Conservation (phyloP, 257 asterid species). For the Solanum appendiculatum region DNA sequence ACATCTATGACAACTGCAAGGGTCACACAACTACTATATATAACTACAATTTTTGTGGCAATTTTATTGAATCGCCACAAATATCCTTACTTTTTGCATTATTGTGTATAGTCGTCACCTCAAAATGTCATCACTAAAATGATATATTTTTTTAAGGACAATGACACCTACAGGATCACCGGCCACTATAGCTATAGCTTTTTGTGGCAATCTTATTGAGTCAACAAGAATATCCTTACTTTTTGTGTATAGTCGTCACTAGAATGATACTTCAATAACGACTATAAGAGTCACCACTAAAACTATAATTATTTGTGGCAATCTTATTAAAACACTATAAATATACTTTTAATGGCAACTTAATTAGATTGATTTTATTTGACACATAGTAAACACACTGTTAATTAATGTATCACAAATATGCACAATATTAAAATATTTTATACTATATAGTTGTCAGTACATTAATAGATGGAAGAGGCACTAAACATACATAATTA, state of each 20-base stretch:
- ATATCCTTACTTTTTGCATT: background rate
- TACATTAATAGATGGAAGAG: background rate
- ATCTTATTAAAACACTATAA: background rate
- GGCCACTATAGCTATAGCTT: background rate
- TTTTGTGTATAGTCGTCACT: background rate
- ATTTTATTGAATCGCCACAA: background rate
- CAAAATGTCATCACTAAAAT: background rate
- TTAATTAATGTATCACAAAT: background rate
- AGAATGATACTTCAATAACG: background rate
- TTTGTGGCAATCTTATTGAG: background rate
- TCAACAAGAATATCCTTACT: background rate
- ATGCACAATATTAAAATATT: background rate
- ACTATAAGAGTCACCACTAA: background rate
- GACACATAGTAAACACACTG: background rate
- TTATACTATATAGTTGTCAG: background rate
- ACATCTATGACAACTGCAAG: no score
- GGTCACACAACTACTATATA: no score
- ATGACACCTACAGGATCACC: background rate
- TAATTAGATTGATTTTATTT: background rate
- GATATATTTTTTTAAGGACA: background rate
- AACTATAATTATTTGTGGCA: background rate
- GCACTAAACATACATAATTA: slow-evolving; percentile 3
- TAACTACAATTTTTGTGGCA: background rate
- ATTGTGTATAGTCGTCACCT: background rate
- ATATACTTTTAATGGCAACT: background rate